Evolutionary conservation across 129 eudicot species (phyloP).

Genomic region (Sambucus nigra): DNA sequence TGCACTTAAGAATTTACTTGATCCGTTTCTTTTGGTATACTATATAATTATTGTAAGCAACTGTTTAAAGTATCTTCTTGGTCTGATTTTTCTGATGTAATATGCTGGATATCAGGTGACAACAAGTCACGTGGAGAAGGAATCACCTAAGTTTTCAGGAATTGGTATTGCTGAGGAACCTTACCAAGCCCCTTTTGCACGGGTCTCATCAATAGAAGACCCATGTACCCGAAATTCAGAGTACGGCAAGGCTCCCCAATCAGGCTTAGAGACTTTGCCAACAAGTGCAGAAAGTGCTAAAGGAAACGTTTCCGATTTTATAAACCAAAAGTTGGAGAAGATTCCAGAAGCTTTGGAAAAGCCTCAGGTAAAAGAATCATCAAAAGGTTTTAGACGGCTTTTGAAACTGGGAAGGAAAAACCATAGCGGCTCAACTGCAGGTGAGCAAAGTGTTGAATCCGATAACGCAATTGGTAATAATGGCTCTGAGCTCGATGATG

Average conservation of each 20-base stretch:
- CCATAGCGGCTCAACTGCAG: constrained; percentile 30
- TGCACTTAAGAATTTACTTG: too few relatives aligned
- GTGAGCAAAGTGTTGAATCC: constrained; percentile 35
- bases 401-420: constrained; percentile 72
- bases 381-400: constrained; percentile 73
- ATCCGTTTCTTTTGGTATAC: not conserved
- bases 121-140: constrained; percentile 20
- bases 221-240: constrained; percentile 54
- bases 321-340: constrained; percentile 31
- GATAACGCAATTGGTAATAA: constrained; percentile 27
- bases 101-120: constrained; percentile 28
- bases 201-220: constrained; percentile 69
- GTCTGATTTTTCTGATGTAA: not conserved
- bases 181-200: constrained; percentile 60
- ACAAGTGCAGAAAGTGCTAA: constrained; percentile 26
- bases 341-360: constrained; percentile 46
- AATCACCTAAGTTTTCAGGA: constrained; percentile 22
- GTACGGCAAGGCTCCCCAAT: constrained; percentile 51
- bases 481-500: constrained; percentile 22
- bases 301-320: constrained; percentile 32
- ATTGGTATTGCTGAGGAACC: constrained; percentile 22
- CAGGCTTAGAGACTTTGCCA: constrained; percentile 15
- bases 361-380: constrained; percentile 41
- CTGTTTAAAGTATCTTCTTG: not conserved
- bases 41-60: not conserved